Evolutionary conservation across 768 basidiomycete species (phyloP), one percentile per base, ranked within the genome.

Genomic region (Boletellus emodensis): DNA sequence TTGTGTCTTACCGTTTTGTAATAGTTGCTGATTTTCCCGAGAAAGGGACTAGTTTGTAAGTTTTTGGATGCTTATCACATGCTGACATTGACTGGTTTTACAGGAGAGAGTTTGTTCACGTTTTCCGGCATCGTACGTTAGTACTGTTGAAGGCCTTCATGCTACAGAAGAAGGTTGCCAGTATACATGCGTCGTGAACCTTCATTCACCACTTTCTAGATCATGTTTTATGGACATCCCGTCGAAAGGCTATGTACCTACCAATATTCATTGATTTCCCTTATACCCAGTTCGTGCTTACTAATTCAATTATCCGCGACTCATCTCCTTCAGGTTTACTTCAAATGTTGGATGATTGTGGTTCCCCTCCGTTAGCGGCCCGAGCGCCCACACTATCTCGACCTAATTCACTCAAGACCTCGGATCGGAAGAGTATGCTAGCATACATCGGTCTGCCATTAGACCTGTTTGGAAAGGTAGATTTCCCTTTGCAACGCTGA

Each of bases 171-270:
- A 79, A 88, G 74, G 94, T 94, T 59, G 49, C 76, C 58, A 24
- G 17, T 38, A 35, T 36, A 32, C 35, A 20, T 14, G n/a, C 40
- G 17, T 48, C 15, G 34, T 49, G 22, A 30, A 35, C 44, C 59
- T 15, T 50, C 40, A 18, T 46, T 60, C 39, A 62, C 35, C 15
- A 13, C 22, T 33, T 24, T 6, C 44, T 62, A 95, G 93, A 88
- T 98, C 51, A 87, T 98, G 85, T 94, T 99, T 68, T 96, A 81
- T 61, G 94, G 94, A 6, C 91, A 95, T 62, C 95, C 95, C 0
- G 95, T 98, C 2, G 96, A 99, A 69, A 84, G 85, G 40, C 72
- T 99, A 17, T 97, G 95, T 72, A 97, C 94, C 22, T 97, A 92
- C 63, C 96, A 99, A 66, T 99, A 99, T 67, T 95, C 94, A 0